Percentiles rank a stretch among this genome's conserved stretches.
phyloP scores from a whole-genome alignment of 2,329 filamentous ascomycete species.

The Biscogniauxia mediterranea region DNA sequence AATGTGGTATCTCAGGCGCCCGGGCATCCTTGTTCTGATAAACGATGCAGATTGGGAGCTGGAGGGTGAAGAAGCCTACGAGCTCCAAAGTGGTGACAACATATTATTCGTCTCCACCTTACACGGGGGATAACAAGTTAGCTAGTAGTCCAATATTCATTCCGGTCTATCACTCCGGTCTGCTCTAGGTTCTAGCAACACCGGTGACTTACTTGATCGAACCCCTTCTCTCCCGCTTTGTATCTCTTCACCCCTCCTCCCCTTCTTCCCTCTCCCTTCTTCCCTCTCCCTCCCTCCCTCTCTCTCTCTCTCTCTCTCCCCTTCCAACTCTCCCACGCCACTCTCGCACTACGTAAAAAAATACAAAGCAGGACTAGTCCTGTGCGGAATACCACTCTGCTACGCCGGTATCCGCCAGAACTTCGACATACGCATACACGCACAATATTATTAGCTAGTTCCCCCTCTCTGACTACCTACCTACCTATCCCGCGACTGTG shows the following conservation, averaged over 20 bases:
- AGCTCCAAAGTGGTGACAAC: constrained; percentile 77
- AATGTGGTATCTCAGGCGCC: constrained; percentile 60
- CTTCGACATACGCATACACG: neutral
- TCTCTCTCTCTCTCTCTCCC: no score
- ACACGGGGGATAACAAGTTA: constrained; percentile 70
- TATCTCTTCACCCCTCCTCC: neutral
- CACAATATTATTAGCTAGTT: neutral
- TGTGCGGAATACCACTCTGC: neutral
- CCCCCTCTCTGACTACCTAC: neutral
- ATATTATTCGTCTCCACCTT: constrained; percentile 96
- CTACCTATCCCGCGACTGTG: constrained; percentile 17
- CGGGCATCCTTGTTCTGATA: constrained; percentile 92
- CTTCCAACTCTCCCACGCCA: neutral
- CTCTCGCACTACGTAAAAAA: neutral
- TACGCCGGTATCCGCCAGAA: neutral
- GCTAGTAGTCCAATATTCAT: constrained; percentile 3
- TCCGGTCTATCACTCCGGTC: neutral
- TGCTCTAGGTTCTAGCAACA: neutral
- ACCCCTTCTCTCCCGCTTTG: neutral
- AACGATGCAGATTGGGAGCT: constrained; percentile 99
- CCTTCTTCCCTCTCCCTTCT: neutral
- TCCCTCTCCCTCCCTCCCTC: neutral
- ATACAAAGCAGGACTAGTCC: neutral
- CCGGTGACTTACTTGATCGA: neutral
- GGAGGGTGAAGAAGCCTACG: constrained; percentile 89